Percentiles rank a stretch among this genome's conserved stretches.
Conservation (phyloP, 2,329 filamentous ascomycete species). For the Acephala macrosclerotiorum region DNA sequence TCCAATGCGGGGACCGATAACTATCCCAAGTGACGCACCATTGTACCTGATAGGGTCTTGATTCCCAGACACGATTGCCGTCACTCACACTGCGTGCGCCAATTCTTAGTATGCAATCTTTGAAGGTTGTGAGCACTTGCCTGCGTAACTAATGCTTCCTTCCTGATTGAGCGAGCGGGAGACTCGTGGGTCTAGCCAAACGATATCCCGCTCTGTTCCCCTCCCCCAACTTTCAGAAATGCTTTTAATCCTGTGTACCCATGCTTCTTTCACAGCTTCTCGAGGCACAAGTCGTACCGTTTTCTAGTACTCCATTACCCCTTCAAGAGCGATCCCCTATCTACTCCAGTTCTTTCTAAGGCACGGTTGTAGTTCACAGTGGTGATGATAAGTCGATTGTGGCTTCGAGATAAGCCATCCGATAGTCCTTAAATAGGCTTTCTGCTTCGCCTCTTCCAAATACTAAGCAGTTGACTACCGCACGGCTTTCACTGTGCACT, state of each 20-base stretch:
- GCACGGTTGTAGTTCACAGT: neutral
- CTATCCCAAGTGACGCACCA: constrained; percentile 10
- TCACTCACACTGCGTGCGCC: constrained; percentile 4
- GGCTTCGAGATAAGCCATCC: constrained; percentile 11
- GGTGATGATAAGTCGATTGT: constrained; percentile 13
- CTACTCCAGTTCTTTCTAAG: constrained; percentile 17
- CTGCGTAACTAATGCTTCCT: constrained; percentile 2
- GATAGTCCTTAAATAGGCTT: constrained; percentile 4
- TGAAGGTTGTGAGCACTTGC: neutral
- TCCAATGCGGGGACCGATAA: constrained; percentile 25
- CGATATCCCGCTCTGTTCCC: neutral
- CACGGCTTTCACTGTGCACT: neutral
- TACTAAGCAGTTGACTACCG: neutral
- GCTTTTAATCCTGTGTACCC: constrained; percentile 1
- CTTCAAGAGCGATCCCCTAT: constrained; percentile 20
- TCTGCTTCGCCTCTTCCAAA: neutral
- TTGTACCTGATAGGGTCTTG: constrained; percentile 32
- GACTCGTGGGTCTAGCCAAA: constrained; percentile 1
- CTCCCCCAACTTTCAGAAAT: constrained; percentile 11
- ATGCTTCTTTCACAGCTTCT: neutral
- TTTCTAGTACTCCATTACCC: constrained; percentile 22
- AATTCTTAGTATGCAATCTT: neutral
- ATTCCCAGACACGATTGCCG: constrained; percentile 22
- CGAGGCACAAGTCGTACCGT: constrained; percentile 17
- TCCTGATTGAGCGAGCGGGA: constrained; percentile 3